phyloP scores from a whole-genome alignment of 1,284 basidiomycete species.

The Moesziomyces antarcticus region DNA sequence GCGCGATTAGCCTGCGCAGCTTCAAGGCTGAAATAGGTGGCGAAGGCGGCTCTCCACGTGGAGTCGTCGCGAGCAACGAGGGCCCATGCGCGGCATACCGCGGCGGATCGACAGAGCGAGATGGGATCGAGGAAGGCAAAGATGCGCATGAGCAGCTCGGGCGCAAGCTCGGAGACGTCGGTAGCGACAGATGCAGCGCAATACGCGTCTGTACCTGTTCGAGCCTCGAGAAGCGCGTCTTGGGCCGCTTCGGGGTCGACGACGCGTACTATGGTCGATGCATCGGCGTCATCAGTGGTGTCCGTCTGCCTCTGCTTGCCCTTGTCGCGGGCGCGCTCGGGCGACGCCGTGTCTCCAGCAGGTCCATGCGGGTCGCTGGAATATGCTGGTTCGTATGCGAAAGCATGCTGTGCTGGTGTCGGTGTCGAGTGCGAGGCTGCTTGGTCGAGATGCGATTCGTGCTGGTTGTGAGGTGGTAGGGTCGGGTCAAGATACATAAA shows the following conservation, averaged over 20 bases:
- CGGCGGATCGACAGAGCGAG: conserved; percentile 74
- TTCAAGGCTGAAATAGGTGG: conserved; percentile 75
- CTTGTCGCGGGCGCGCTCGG: conserved; percentile 9
- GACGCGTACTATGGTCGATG: conserved; percentile 36
- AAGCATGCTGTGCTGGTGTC: conserved; percentile 16
- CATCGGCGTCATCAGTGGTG: not conserved
- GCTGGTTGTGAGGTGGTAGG: conserved; percentile 5
- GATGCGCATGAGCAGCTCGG: conserved; percentile 81
- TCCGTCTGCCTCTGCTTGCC: conserved; percentile 18
- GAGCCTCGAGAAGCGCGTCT: not conserved
- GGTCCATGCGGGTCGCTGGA: conserved; percentile 2
- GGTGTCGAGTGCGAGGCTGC: not conserved
- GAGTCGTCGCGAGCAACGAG: conserved; percentile 80
- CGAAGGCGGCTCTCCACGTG: conserved; percentile 85
- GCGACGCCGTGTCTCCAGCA: not conserved
- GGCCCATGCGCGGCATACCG: conserved; percentile 74
- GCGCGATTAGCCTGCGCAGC: conserved; percentile 73
- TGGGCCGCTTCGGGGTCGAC: conserved; percentile 14
- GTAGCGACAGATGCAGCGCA: not conserved
- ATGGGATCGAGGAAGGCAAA: conserved; percentile 79
- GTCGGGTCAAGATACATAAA: conserved; percentile 44
- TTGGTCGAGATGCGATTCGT: conserved; percentile 3
- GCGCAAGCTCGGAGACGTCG: conserved; percentile 69
- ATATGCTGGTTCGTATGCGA: not conserved
- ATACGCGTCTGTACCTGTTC: conserved; percentile 57